phyloP scores from a whole-genome alignment of 176 grass and related monocot species.

The Oryza coarctata region DNA sequence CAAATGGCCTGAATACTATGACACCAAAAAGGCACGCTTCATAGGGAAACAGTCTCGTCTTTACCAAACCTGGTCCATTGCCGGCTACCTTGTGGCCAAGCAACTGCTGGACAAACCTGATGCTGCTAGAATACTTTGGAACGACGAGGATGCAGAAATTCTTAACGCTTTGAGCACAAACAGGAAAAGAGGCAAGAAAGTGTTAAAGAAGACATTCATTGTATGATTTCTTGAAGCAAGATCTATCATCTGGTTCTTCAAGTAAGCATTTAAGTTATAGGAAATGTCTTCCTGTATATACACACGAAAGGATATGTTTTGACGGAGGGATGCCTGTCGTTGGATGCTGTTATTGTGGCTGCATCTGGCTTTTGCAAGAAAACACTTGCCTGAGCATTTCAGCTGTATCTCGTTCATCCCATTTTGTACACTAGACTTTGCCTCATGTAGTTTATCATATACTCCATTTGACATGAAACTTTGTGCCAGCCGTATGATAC shows the following conservation, averaged over 20 bases:
- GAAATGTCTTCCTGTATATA: slow-evolving; percentile 45
- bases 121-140: slow-evolving; percentile 82
- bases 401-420: not conserved
- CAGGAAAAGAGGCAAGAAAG: slow-evolving; percentile 68
- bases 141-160: slow-evolving; percentile 82
- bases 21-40: slow-evolving; percentile 74
- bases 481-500: not conserved
- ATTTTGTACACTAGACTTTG: slow-evolving; percentile 20
- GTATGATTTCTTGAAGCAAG: slow-evolving; percentile 35
- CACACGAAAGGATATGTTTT: slow-evolving; percentile 34
- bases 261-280: slow-evolving; percentile 41
- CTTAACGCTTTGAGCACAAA: slow-evolving; percentile 73
- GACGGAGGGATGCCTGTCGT: slow-evolving; percentile 11
- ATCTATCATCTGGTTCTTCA: not conserved
- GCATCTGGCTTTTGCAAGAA: slow-evolving; percentile 53
- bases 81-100: slow-evolving; percentile 77
- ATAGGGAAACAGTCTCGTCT: slow-evolving; percentile 79
- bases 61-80: slow-evolving; percentile 86
- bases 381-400: slow-evolving; percentile 20
- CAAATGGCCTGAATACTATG: slow-evolving; percentile 93
- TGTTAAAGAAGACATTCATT: slow-evolving; percentile 84
- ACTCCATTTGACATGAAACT: not conserved
- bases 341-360: slow-evolving; percentile 59
- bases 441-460: slow-evolving; percentile 11
- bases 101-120: slow-evolving; percentile 68